Evolutionary conservation across 441 rosid species (phyloP).

Genomic region (Euphorbia schlechtendalii): DNA sequence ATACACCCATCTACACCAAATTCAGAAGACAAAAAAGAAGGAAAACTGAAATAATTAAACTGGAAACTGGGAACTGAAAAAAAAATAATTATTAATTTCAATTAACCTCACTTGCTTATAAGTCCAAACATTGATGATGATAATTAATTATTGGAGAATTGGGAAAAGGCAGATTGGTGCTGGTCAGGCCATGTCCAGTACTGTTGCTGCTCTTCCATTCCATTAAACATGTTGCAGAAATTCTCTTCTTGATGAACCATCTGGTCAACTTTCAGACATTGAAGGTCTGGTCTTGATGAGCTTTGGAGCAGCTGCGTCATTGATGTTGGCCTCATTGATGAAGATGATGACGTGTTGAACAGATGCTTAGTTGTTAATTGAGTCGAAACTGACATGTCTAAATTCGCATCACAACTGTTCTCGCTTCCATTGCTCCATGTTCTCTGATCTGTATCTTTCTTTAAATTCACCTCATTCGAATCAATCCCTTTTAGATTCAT

Average conservation of each 20-base stretch:
- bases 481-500: constrained; percentile 50
- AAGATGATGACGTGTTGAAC: constrained; percentile 20
- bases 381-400: constrained; percentile 39
- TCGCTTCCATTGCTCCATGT: constrained; percentile 88
- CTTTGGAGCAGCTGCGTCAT: constrained; percentile 46
- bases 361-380: constrained; percentile 37
- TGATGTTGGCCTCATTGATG: constrained; percentile 43
- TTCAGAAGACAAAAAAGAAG: constrained; percentile 24
- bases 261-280: constrained; percentile 40
- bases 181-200: constrained; percentile 85
- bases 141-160: constrained; percentile 24
- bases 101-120: neutral
- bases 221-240: constrained; percentile 71
- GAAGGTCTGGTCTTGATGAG: constrained; percentile 46
- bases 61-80: constrained; percentile 15
- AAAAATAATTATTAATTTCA: too few species aligned
- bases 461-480: constrained; percentile 35
- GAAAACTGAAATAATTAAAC: too few species aligned
- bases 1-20: constrained; percentile 41
- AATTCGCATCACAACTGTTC: constrained; percentile 55
- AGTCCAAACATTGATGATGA: constrained; percentile 12
- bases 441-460: constrained; percentile 51
- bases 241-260: constrained; percentile 64
- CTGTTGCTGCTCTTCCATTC: constrained; percentile 59
- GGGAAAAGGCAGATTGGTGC: constrained; percentile 39